Base-by-base conservation (phyloP, 148 eudicot species). In the Simmondsia chinensis region DNA sequence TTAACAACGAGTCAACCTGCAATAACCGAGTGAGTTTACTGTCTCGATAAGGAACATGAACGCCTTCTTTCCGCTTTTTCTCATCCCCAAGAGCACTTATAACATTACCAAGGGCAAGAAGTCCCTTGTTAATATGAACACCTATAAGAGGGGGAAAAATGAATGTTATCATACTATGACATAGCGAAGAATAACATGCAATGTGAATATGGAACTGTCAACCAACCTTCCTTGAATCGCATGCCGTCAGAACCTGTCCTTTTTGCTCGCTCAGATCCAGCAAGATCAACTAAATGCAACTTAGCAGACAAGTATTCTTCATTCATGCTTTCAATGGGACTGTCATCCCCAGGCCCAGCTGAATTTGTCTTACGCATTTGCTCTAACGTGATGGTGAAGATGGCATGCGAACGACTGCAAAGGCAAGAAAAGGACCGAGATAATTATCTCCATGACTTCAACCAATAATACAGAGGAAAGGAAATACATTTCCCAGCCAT, bases 71-170 rank as follows among this genome's bases (percentile, higher is more conserved):
- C 52, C 99, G 64, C 64, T 91, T 91, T 59, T 91, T 91, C 39
- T 91, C 99, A 74, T 91, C 99, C 48, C 99, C 99, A 34, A 91
- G 86, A 39, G 99, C 94, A 32, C 99, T 91, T 39, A 91, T 91
- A 46, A 91, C 99, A 56, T 91, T 91, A 25, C 99, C 99, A 47
- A 91, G 95, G 39, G 99, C 95, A 53, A 91, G 94, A 61, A 91
- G 95, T 27, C 99, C 99, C 66, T 74, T 91, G 74, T 91, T 91
- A 54, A 91, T 91, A 57, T 91, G 99, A 61, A 91, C 99, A 39
- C 99, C 99, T 91, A 79, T 13, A 24, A 18, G 46, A 56, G 41
- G 40, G 35, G 15, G 53, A 40, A 21, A 36, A 15, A 32, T 39
- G 13, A 11, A 12, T 35, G 43, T 39, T 18, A 23, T 42, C 20